Conservation (phyloP, 78 protist species). For the Mantamonas sphyraenae region DNA sequence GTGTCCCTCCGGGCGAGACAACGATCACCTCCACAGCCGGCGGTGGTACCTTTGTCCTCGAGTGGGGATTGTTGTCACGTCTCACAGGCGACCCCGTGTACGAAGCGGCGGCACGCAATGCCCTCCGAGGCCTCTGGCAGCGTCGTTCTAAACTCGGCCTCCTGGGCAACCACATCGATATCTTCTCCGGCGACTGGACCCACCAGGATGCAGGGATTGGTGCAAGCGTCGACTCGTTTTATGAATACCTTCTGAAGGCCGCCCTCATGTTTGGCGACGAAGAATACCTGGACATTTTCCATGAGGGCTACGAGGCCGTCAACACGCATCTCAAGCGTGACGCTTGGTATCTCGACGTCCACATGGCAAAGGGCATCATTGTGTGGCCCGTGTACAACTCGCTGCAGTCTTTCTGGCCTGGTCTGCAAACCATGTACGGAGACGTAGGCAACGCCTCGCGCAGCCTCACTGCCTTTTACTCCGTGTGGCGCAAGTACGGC, state of each 20-base stretch:
- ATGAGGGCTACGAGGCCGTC: not conserved
- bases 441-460: constrained; percentile 21
- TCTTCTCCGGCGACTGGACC: constrained; percentile 67
- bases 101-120: constrained; percentile 33
- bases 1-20: constrained; percentile 49
- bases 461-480: constrained; percentile 19
- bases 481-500: constrained; percentile 59
- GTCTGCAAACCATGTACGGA: constrained; percentile 29
- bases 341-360: not conserved
- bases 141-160: constrained; percentile 42
- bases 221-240: constrained; percentile 74
- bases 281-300: constrained; percentile 33
- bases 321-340: not conserved
- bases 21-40: constrained; percentile 75
- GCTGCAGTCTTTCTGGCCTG: constrained; percentile 46
- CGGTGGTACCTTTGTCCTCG: constrained; percentile 73
- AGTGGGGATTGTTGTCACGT: constrained; percentile 30
- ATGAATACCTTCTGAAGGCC: constrained; percentile 77
- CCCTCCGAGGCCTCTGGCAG: constrained; percentile 43
- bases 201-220: constrained; percentile 69
- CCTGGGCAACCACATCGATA: constrained; percentile 73
- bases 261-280: constrained; percentile 42
- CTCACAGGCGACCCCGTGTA: constrained; percentile 41
- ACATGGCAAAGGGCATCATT: not conserved
- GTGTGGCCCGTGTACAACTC: constrained; percentile 6